A percentile compares a stretch with the other conserved stretches of the same genome.
phyloP scores from a whole-genome alignment of 495 filamentous ascomycete genomes.

The Chaetomium cochliodes region DNA sequence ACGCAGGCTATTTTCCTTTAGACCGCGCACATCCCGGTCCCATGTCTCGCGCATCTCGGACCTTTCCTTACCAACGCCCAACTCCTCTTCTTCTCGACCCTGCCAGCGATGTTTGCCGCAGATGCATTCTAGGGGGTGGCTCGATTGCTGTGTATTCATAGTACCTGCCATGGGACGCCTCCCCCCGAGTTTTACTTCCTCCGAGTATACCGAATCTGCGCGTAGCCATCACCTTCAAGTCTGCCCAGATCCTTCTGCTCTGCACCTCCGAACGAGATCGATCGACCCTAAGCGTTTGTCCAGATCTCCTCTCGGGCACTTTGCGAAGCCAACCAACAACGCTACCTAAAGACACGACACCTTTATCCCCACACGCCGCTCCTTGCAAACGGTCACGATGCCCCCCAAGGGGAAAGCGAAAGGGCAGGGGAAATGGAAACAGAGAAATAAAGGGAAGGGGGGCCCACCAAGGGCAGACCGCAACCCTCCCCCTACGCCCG shows the following conservation, averaged over 20 bases:
- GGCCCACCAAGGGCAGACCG: conserved; percentile 30
- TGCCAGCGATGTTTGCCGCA: conserved; percentile 44
- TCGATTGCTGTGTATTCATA: conserved; percentile 37
- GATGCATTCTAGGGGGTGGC: conserved; percentile 55
- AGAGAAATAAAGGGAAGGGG: too few relatives aligned
- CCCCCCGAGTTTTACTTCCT: conserved; percentile 42
- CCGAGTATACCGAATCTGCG: conserved; percentile 18
- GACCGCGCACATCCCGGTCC: conserved; percentile 6
- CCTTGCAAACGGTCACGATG: conserved; percentile 30
- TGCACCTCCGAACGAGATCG: too few relatives aligned
- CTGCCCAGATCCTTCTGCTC: not conserved
- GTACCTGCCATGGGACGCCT: conserved; percentile 51
- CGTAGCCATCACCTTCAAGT: not conserved
- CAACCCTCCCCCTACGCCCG: conserved; percentile 24
- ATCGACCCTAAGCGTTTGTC: not conserved
- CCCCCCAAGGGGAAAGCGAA: conserved; percentile 24
- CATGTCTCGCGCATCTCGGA: conserved; percentile 25
- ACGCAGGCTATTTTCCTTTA: not conserved
- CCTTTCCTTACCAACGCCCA: conserved; percentile 6
- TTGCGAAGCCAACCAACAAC: not conserved
- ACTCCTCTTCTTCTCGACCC: conserved; percentile 21
- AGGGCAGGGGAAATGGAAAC: too few relatives aligned
- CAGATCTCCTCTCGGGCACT: not conserved
- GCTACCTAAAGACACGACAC: not conserved
- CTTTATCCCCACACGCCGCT: not conserved